These are phyloP conservation scores for Arachis stenosperma DNA, from an alignment of 306 rosid species.

Conservation along the genomic window DNA sequence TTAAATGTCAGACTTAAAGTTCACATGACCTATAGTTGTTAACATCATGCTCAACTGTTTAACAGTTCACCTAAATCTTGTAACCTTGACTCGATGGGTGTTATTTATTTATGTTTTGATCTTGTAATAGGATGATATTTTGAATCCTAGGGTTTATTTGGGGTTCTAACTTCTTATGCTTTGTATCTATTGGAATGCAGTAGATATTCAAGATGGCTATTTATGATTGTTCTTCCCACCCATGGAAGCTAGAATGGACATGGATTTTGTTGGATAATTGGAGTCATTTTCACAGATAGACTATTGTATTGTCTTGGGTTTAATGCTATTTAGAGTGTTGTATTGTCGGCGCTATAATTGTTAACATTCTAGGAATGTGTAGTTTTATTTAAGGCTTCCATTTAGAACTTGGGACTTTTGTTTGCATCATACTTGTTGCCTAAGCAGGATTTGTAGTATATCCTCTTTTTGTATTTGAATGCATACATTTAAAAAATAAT, in stretches of 20 bases:
- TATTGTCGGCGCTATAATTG: conserved; percentile 23
- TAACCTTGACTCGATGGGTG: not conserved
- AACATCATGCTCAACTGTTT: no score
- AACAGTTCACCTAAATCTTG: not conserved
- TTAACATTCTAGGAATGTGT: conserved; percentile 21
- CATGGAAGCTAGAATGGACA: not conserved
- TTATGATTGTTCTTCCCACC: conserved; percentile 20
- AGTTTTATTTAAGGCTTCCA: conserved; percentile 9
- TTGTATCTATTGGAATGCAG: conserved; percentile 21
- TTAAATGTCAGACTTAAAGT: no score
- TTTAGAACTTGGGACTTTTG: conserved; percentile 19
- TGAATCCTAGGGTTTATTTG: conserved; percentile 12
- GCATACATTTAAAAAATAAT: not conserved
- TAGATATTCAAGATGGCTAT: conserved; percentile 33
- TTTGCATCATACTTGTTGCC: conserved; percentile 19
- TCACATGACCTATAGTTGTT: no score
- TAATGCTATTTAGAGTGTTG: conserved; percentile 16
- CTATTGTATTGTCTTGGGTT: conserved; percentile 36
- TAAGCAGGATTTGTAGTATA: not conserved
- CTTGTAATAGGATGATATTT: not conserved
- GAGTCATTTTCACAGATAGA: conserved; percentile 9
- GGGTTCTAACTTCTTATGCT: conserved; percentile 26
- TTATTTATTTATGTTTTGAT: conserved; percentile 16
- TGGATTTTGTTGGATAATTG: conserved; percentile 28
- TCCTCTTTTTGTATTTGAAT: conserved; percentile 12